These are phyloP conservation scores for Onygena corvina DNA, from an alignment of 2,329 filamentous ascomycete genomes.

Conservation along the genomic window DNA sequence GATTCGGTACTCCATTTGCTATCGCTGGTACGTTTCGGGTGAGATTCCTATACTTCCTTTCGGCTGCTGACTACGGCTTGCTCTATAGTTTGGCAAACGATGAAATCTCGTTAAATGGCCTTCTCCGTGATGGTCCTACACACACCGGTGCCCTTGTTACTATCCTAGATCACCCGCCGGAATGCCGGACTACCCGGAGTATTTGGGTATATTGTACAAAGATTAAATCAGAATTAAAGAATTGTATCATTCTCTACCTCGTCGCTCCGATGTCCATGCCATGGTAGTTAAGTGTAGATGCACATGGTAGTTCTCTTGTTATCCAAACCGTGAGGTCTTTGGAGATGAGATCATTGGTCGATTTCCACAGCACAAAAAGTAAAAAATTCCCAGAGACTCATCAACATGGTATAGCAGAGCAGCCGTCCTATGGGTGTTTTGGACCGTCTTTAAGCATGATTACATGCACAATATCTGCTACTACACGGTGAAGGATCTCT, in stretches of 20 bases:
- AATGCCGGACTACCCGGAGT: constrained; percentile 4
- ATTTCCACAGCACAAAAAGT: constrained; percentile 2
- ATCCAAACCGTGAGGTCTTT: background rate
- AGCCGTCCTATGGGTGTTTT: background rate
- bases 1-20: constrained; percentile 49
- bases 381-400: background rate
- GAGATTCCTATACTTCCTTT: background rate
- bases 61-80: constrained; percentile 1
- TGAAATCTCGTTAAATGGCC: constrained; percentile 44
- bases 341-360: constrained; percentile 21
- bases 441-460: background rate
- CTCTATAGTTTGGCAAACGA: constrained; percentile 51
- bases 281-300: background rate
- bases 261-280: background rate
- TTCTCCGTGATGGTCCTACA: constrained; percentile 1
- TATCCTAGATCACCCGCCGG: background rate
- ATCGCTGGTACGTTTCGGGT: constrained; percentile 46
- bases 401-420: background rate
- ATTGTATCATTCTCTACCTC: constrained; percentile 4
- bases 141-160: background rate
- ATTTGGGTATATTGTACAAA: constrained; percentile 13
- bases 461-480: background rate
- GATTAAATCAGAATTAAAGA: constrained; percentile 3
- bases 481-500: constrained; percentile 20
- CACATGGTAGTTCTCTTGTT: background rate